A percentile compares a stretch with the other conserved stretches of the same genome.
Evolutionary conservation across 495 filamentous ascomycete species (phyloP).

Genomic region (Echria macrotheca): DNA sequence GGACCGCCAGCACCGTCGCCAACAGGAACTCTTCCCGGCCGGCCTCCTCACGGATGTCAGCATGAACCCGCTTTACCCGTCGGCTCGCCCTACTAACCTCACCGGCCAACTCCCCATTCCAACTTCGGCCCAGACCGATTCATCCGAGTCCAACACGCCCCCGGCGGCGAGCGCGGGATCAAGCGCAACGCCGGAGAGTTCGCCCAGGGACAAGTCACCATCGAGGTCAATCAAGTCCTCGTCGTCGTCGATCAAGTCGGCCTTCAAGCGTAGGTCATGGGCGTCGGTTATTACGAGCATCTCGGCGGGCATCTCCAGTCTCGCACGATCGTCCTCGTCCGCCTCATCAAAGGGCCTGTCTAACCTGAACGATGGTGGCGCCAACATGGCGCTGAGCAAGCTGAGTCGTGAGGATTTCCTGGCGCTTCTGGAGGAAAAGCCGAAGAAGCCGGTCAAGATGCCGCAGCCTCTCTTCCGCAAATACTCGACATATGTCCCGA

Average conservation of each 20-base stretch:
- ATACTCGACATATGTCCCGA: conserved; percentile 19
- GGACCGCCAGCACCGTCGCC: conserved; percentile 9
- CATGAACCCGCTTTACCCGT: too few species aligned
- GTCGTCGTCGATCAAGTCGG: conserved; percentile 25
- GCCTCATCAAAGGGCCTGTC: conserved; percentile 25
- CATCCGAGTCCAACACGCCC: conserved; percentile 19
- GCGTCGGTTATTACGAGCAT: conserved; percentile 32
- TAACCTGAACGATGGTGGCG: conserved; percentile 18
- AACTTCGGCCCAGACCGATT: conserved; percentile 17
- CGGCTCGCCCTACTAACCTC: too few species aligned
- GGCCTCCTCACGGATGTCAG: not conserved
- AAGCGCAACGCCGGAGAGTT: conserved; percentile 17
- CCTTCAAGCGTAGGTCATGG: conserved; percentile 28
- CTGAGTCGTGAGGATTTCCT: conserved; percentile 30
- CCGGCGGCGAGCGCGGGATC: conserved; percentile 15
- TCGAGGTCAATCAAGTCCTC: conserved; percentile 21
- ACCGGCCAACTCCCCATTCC: not conserved
- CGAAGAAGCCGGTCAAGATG: conserved; percentile 14
- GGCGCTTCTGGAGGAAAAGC: conserved; percentile 25
- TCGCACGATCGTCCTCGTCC: conserved; percentile 29
- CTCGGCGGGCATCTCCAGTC: conserved; percentile 29
- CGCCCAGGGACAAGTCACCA: conserved; percentile 21
- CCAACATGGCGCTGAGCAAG: conserved; percentile 27
- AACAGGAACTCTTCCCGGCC: not conserved
- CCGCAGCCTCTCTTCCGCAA: conserved; percentile 17